A percentile compares a stretch with the other conserved stretches of the same genome.
Conservation (phyloP, 257 asterid species). For the Forsythia viridissima region DNA sequence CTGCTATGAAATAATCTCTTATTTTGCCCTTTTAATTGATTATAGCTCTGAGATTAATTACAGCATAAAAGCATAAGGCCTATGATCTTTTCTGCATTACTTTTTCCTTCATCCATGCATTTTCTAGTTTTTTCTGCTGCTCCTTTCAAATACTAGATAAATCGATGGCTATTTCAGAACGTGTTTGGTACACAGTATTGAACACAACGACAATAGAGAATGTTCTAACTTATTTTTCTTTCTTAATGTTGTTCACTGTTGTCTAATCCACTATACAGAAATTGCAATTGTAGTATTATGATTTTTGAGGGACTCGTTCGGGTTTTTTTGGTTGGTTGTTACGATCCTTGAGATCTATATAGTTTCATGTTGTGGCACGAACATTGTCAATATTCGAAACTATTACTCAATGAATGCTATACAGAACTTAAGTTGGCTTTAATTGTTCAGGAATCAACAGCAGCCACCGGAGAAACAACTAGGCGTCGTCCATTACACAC, state of each 20-base stretch:
- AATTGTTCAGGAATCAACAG: constrained; percentile 25
- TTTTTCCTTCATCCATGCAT: not conserved
- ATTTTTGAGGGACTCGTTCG: too few species aligned
- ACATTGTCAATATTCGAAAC: too few species aligned
- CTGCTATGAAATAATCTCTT: not conserved
- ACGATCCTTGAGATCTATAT: not conserved
- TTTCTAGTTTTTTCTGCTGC: not conserved
- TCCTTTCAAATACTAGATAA: not conserved
- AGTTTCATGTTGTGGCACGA: too few species aligned
- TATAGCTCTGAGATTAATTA: not conserved
- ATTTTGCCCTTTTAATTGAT: not conserved
- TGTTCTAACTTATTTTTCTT: not conserved
- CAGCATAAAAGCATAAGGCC: not conserved
- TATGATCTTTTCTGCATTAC: not conserved
- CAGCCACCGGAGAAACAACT: constrained; percentile 5
- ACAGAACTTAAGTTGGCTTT: not conserved
- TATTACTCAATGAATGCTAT: too few species aligned
- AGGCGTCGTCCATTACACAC: constrained; percentile 64
- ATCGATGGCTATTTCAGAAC: not conserved
- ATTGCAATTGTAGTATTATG: too few species aligned
- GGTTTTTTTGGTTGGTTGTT: not conserved
- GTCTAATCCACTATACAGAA: too few species aligned
- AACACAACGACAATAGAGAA: too few species aligned
- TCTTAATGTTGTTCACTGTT: not conserved
- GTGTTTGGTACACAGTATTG: not conserved